A percentile compares a stretch with the other conserved stretches of the same genome.
Conservation (phyloP, 768 basidiomycete species). For the Tubosaeta brunneosetosa region DNA sequence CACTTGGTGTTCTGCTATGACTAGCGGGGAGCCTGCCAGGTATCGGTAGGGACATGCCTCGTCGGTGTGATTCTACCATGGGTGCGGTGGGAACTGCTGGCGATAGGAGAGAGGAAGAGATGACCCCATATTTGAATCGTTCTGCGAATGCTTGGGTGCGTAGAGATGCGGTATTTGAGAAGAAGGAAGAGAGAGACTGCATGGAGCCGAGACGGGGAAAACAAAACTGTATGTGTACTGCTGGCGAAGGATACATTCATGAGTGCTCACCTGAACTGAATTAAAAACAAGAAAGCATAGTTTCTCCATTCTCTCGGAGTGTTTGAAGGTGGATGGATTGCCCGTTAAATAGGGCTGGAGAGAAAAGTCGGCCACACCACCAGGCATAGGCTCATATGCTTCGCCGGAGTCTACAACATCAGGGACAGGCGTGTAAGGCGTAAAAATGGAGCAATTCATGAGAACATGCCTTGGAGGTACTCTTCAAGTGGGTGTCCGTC, state of each 20-base stretch:
- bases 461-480: slow-evolving; percentile 56
- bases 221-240: not conserved
- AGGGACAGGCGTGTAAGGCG: slow-evolving; percentile 13
- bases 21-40: slow-evolving; percentile 41
- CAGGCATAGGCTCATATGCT: slow-evolving; percentile 52
- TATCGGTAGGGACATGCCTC: slow-evolving; percentile 34
- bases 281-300: slow-evolving; percentile 22
- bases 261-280: slow-evolving; percentile 36
- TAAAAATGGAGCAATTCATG: not conserved
- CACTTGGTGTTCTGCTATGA: slow-evolving; percentile 43
- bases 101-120: slow-evolving; percentile 74
- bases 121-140: slow-evolving; percentile 80
- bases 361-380: slow-evolving; percentile 38
- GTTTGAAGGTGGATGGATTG: slow-evolving; percentile 6
- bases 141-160: slow-evolving; percentile 57
- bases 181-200: slow-evolving; percentile 37
- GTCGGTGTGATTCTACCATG: slow-evolving; percentile 27
- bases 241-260: slow-evolving; percentile 10
- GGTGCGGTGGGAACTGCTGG: slow-evolving; percentile 45
- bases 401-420: slow-evolving; percentile 54
- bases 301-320: slow-evolving; percentile 25
- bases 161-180: slow-evolving; percentile 34
- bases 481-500: slow-evolving; percentile 72
- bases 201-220: not conserved
- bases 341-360: slow-evolving; percentile 16